Percentiles rank a stretch among this genome's conserved stretches.
phyloP scores from a whole-genome alignment of 2,329 filamentous ascomycete genomes.

The Microcyclospora tardicrescens region DNA sequence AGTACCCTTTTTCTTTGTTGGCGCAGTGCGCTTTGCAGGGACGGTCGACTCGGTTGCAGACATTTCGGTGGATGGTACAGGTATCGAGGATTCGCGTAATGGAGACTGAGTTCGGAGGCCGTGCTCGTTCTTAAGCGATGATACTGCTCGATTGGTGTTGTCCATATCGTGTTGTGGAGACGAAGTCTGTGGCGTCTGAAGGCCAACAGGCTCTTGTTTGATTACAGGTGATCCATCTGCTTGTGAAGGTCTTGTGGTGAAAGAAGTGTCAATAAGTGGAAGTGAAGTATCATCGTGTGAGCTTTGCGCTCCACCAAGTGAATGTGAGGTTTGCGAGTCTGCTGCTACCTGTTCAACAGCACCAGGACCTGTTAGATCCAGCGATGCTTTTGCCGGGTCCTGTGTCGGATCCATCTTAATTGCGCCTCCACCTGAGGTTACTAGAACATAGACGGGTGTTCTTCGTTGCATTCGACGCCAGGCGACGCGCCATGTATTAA shows the following conservation, averaged over 20 bases:
- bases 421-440: too few species aligned
- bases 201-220: constrained; percentile 26
- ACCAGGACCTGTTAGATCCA: too few species aligned
- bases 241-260: constrained; percentile 2
- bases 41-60: constrained; percentile 16
- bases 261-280: too few species aligned
- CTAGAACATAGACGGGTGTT: too few species aligned
- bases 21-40: constrained; percentile 34
- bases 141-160: constrained; percentile 13
- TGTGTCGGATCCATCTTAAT: too few species aligned
- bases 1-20: constrained; percentile 33
- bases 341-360: too few species aligned
- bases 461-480: too few species aligned
- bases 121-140: constrained; percentile 34
- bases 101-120: constrained; percentile 27
- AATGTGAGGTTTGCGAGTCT: too few species aligned
- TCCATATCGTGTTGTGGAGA: constrained; percentile 12
- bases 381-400: too few species aligned
- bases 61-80: constrained; percentile 27
- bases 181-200: constrained; percentile 23
- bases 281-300: too few species aligned
- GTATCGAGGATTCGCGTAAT: constrained; percentile 26
- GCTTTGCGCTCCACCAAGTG: too few species aligned
- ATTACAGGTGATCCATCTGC: constrained; percentile 17
- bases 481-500: too few species aligned